Base-by-base conservation (phyloP, 768 basidiomycete species). In the Lactarius tabidus region DNA sequence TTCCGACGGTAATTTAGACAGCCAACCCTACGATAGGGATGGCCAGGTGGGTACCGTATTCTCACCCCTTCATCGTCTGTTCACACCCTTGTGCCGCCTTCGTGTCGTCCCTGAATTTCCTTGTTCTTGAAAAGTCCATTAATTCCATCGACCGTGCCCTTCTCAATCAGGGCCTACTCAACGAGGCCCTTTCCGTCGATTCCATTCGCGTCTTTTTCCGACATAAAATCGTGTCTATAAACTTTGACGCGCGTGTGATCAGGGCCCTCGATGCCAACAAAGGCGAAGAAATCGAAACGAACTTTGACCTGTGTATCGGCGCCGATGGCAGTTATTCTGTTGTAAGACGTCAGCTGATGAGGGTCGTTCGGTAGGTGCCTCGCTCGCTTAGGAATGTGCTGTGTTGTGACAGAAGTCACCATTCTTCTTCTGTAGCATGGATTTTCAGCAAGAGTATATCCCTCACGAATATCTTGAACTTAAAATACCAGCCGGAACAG, bases 401-500 rank as follows among this genome's bases (percentile, higher is more conserved):
- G 64, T 63, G 62, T 74, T 72, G 45, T 67, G 52, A 62, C 29
- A 20, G 6, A 20, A 59, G 12, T 12, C 20, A 1, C 41, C 18
- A 38, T 59, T 56, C 60, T 59, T 56, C 59, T 48, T 62, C 59
- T 54, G 35, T 74, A 97, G 96, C 76, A 94, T 97, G 89, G 84
- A 96, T 80, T 97, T 89, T 78, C 86, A 89, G 73, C 96, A 98
- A 77, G 88, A 90, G 76, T 98, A 96, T 78, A 93, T 98, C 74
- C 88, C 86, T 63, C 93, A 98, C 73, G 94, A 95, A 75, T 99
- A 98, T 77, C 82, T 98, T 72, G 96, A 99, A 80, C 84, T 98
- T 65, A 92, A 89, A 80, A 93, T 99, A 85, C 93, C 94, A 72
- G 84, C 95, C 75, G 87, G 87, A 64, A 76, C 77, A 74, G 82